Conservation (phyloP, 2,329 filamentous ascomycete species). For the Talaromyces verruculosus region DNA sequence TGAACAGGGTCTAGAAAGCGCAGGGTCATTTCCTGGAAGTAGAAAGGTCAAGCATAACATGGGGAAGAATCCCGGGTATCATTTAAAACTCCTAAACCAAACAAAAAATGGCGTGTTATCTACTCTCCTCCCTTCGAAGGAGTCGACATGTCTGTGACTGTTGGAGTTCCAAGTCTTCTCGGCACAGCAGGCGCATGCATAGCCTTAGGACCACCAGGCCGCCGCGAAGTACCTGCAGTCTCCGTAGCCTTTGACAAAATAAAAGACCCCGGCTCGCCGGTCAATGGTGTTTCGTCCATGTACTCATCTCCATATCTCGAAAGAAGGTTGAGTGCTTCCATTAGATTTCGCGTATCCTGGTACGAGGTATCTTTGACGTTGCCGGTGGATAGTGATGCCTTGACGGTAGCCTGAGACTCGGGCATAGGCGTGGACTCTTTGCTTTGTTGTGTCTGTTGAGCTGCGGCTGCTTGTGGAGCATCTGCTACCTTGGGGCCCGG, state of each 20-base stretch:
- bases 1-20: background rate
- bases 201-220: slow-evolving; percentile 20
- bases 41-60: background rate
- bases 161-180: slow-evolving; percentile 32
- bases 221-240: slow-evolving; percentile 27
- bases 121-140: slow-evolving; percentile 40
- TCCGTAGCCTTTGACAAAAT: slow-evolving; percentile 51
- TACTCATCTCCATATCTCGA: slow-evolving; percentile 59
- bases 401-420: slow-evolving; percentile 34
- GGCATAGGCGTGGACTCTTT: slow-evolving; percentile 52
- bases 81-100: slow-evolving; percentile 16
- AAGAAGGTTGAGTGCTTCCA: slow-evolving; percentile 53
- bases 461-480: slow-evolving; percentile 29
- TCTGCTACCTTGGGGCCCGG: slow-evolving; percentile 46
- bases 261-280: slow-evolving; percentile 64
- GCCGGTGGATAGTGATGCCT: slow-evolving; percentile 26
- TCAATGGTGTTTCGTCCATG: slow-evolving; percentile 63
- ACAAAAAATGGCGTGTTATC: slow-evolving; percentile 28
- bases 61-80: slow-evolving; percentile 12
- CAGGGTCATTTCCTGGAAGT: background rate
- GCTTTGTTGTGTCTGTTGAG: slow-evolving; percentile 39
- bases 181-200: slow-evolving; percentile 22
- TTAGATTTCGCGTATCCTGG: slow-evolving; percentile 44
- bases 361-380: slow-evolving; percentile 26
- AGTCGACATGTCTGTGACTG: slow-evolving; percentile 27